These are phyloP conservation scores for Cercospora nicotianae DNA, from an alignment of 2,329 filamentous ascomycete species.

Conservation along the genomic window DNA sequence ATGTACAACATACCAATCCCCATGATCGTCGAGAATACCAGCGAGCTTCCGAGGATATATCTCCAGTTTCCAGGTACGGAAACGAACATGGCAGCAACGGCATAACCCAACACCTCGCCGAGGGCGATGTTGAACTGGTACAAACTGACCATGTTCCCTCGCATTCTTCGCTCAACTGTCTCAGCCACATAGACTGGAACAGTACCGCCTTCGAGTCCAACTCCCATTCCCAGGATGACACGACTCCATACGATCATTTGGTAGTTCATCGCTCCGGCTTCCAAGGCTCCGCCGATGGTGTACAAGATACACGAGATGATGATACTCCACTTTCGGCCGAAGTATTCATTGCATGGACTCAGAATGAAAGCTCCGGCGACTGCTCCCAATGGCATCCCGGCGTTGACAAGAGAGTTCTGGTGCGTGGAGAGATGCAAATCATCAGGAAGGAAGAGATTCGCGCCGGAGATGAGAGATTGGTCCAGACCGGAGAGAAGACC, in stretches of 20 bases:
- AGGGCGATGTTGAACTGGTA: constrained; percentile 77
- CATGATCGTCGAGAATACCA: constrained; percentile 67
- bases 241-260: constrained; percentile 70
- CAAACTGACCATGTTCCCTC: constrained; percentile 70
- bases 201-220: constrained; percentile 72
- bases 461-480: constrained; percentile 70
- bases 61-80: constrained; percentile 70
- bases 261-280: constrained; percentile 67
- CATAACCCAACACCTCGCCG: constrained; percentile 72
- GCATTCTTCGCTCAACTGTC: constrained; percentile 64
- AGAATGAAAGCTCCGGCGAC: constrained; percentile 69
- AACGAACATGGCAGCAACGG: constrained; percentile 70
- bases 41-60: constrained; percentile 70
- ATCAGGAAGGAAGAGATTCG: constrained; percentile 64
- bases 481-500: constrained; percentile 71
- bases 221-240: constrained; percentile 68
- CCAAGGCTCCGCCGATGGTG: constrained; percentile 67
- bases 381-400: constrained; percentile 70
- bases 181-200: constrained; percentile 75
- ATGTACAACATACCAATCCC: constrained; percentile 64
- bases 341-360: constrained; percentile 65
- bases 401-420: constrained; percentile 67
- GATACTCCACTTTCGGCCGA: constrained; percentile 67
- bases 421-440: constrained; percentile 56
- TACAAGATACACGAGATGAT: constrained; percentile 69